Evolutionary conservation across 2,329 filamentous ascomycete genomes (phyloP).

Genomic region (Aspergillus sp.): DNA sequence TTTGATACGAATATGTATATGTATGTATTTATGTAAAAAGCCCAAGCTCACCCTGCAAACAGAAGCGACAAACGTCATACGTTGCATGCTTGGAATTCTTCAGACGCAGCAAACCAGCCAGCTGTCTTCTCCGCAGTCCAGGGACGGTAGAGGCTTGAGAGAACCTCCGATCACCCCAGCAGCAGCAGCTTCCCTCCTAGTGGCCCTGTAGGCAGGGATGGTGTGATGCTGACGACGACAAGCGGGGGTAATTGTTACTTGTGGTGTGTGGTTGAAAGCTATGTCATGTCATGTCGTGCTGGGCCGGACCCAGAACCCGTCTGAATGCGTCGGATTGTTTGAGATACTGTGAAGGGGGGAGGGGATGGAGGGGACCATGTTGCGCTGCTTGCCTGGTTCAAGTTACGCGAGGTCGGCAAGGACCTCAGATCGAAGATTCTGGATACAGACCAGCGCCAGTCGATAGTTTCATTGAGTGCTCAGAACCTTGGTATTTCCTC

Average conservation of each 20-base stretch:
- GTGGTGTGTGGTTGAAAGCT: not conserved
- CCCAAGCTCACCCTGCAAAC: not conserved
- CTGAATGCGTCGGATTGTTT: not conserved
- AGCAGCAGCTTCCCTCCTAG: not conserved
- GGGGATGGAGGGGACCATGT: not conserved
- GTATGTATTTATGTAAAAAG: too few relatives aligned
- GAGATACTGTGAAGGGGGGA: not conserved
- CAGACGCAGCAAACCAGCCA: not conserved
- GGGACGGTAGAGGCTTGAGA: not conserved
- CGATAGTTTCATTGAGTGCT: not conserved
- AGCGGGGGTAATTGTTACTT: not conserved
- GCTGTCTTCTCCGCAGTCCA: not conserved
- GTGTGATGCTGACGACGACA: slow-evolving; percentile 7
- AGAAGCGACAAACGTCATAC: not conserved
- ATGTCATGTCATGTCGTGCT: not conserved
- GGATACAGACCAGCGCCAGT: not conserved
- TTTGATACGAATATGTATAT: too few relatives aligned
- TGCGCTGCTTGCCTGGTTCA: not conserved
- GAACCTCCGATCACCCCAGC: not conserved
- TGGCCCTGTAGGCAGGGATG: not conserved
- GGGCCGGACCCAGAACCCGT: too few relatives aligned
- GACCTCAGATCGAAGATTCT: not conserved
- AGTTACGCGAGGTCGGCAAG: too few relatives aligned
- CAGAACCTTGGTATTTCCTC: not conserved
- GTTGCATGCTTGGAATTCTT: not conserved